Base-by-base conservation (phyloP, 2,329 filamentous ascomycete species). In the Phialocephala subalpina region DNA sequence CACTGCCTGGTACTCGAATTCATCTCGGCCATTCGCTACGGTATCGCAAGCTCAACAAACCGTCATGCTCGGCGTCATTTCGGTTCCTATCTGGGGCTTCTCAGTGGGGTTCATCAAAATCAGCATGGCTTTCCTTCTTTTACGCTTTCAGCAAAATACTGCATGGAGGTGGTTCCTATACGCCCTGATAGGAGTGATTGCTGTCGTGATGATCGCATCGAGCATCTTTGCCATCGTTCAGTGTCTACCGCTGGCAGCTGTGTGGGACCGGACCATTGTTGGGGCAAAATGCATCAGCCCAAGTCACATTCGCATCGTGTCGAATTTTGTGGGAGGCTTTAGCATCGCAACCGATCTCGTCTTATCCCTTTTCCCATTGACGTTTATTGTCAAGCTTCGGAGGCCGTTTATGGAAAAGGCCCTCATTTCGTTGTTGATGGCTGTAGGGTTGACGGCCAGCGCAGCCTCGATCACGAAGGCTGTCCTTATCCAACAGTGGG, bases 331-430 rank as follows among this genome's bases (percentile, higher is more conserved):
- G 2, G n/a, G 40, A 6, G 45, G 56, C 6, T 6, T 64, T 42
- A 59, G n/a, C 45, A 64, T 64, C 62, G 25, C 62, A 16, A 64
- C 62, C 12, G 62, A 64, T 55, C 5, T 64, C 3, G 27, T 64
- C 42, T 55, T 64, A 16, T 64, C 62, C 27, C 42, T 64, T 33
- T 64, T 64, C 45, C 62, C 62, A 5, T 53, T 64, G 8, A 64
- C 62, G 5, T 64, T 64, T 45, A 38, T 64, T 11, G 40, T 8
- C 56, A 38, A 59, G 27, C 55, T 64, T n/a, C 62, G 56, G 11
- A 25, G 62, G 16, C 62, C 62, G 14, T 8, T 42, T 16, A 42
- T 29, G 18, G 62, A 64, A 33, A 64, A 64, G 33, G 42, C 59
- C 8, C 62, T 64, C 22, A 27, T 64, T 40, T 14, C 9, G 25